Percentiles rank a stretch among this genome's conserved stretches.
Evolutionary conservation across 1,284 basidiomycete species (phyloP).

Genomic region (Pascua sp.): DNA sequence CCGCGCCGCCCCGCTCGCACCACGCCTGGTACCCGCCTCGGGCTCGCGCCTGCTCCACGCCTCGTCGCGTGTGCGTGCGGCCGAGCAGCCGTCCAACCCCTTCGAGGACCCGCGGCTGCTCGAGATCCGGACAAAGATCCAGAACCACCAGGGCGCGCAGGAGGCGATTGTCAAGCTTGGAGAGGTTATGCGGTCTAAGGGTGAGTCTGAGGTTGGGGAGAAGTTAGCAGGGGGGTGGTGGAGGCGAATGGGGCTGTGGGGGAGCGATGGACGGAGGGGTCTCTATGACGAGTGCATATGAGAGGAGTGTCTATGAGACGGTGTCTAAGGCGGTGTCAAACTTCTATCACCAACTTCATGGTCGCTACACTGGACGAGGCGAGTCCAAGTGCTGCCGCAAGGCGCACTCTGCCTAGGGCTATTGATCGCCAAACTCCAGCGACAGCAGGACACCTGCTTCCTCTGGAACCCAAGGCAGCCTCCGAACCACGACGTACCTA

Average conservation of each 20-base stretch:
- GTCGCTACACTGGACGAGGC: neutral
- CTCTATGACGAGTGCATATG: neutral
- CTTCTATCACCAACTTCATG: neutral
- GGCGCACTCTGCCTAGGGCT: neutral
- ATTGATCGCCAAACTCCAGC: neutral
- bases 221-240: too few species aligned
- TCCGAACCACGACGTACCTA: neutral
- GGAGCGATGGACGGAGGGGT: neutral
- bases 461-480: neutral
- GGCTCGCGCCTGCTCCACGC: constrained; percentile 14
- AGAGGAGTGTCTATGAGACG: neutral
- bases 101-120: constrained; percentile 32
- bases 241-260: neutral
- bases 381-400: neutral
- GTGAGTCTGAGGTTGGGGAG: constrained; percentile 25
- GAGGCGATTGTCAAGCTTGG: constrained; percentile 33
- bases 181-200: constrained; percentile 37
- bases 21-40: neutral
- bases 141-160: constrained; percentile 32
- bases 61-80: constrained; percentile 18
- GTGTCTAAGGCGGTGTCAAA: too few species aligned
- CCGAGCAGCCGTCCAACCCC: constrained; percentile 23
- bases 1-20: neutral
- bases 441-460: neutral
- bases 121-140: constrained; percentile 35